These are phyloP conservation scores for Schizophyllum amplum DNA, from an alignment of 1,284 basidiomycete species.

Conservation along the genomic window DNA sequence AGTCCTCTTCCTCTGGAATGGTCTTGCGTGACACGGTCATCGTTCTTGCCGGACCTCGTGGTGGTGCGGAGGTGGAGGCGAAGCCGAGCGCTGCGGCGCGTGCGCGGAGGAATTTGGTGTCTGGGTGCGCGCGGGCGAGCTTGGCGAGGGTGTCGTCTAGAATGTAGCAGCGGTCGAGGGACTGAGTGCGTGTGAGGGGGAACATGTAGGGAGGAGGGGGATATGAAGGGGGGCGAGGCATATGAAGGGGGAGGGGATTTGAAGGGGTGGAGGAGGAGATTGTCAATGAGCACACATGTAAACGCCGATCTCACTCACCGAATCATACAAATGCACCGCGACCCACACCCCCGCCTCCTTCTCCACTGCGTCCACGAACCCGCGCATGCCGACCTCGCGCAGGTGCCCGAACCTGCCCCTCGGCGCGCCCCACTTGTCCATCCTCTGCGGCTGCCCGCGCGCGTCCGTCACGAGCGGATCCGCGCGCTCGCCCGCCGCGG, in stretches of 20 bases:
- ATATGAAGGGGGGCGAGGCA: no score
- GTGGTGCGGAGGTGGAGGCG: constrained; percentile 33
- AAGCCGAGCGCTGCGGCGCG: constrained; percentile 74
- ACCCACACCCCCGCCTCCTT: constrained; percentile 67
- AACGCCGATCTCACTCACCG: no score
- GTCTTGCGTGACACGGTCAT: constrained; percentile 13
- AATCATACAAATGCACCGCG: constrained; percentile 76
- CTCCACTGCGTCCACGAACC: constrained; percentile 72
- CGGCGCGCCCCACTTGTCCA: constrained; percentile 32
- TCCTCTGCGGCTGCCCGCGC: constrained; percentile 17
- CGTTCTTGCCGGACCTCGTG: constrained; percentile 9
- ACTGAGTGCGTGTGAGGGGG: constrained; percentile 31
- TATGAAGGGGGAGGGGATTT: constrained; percentile 7
- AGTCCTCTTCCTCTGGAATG: constrained; percentile 32
- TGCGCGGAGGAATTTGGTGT: constrained; percentile 74
- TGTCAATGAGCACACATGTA: no score
- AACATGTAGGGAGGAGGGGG: not conserved
- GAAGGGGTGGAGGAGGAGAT: not conserved
- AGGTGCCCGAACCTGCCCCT: constrained; percentile 70
- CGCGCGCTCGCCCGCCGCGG: constrained; percentile 29
- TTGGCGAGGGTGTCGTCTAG: constrained; percentile 63
- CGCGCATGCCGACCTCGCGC: constrained; percentile 69
- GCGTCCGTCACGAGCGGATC: constrained; percentile 33
- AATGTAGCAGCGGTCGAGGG: constrained; percentile 61
- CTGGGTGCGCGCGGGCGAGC: constrained; percentile 60